A percentile compares a stretch with the other conserved stretches of the same genome.
These are phyloP conservation scores for Kurtzmaniella quercitrusa DNA, from an alignment of 1,139 yeast species.

Conservation along the genomic window DNA sequence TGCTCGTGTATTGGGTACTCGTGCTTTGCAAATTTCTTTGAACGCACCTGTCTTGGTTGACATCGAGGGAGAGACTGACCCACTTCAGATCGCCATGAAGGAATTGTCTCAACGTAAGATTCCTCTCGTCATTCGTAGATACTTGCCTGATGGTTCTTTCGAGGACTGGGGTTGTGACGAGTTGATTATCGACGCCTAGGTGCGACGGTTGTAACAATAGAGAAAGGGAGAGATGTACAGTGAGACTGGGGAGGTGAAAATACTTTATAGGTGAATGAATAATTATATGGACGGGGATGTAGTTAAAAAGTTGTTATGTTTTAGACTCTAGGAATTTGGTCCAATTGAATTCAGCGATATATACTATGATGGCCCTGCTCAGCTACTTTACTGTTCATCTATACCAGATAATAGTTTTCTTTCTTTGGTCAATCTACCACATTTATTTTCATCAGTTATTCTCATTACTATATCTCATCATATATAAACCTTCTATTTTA, in stretches of 20 bases:
- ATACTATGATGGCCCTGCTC: too few species aligned
- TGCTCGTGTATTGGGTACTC: conserved; percentile 93
- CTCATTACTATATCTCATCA: not conserved
- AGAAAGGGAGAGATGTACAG: not conserved
- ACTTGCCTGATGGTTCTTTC: conserved; percentile 92
- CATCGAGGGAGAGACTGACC: conserved; percentile 98
- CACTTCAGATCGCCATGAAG: conserved; percentile 97
- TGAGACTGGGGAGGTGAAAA: not conserved
- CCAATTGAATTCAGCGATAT: too few species aligned
- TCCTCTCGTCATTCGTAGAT: conserved; percentile 92
- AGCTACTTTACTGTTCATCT: too few species aligned
- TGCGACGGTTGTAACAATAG: not conserved
- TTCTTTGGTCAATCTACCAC: too few species aligned
- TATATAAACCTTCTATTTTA: conserved; percentile 10
- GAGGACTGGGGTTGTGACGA: conserved; percentile 99
- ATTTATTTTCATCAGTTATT: too few species aligned
- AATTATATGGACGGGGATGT: too few species aligned
- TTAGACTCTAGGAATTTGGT: too few species aligned
- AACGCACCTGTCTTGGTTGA: conserved; percentile 98
- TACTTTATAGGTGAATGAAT: too few species aligned
- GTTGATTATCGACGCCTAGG: conserved; percentile 77
- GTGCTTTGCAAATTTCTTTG: conserved; percentile 94
- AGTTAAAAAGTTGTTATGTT: too few species aligned
- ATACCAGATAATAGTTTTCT: too few species aligned
- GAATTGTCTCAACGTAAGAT: conserved; percentile 92